These are phyloP conservation scores for Pleurozium schreberi DNA, from an alignment of 225 moss, liverwort and hornwort genomes.

Conservation along the genomic window DNA sequence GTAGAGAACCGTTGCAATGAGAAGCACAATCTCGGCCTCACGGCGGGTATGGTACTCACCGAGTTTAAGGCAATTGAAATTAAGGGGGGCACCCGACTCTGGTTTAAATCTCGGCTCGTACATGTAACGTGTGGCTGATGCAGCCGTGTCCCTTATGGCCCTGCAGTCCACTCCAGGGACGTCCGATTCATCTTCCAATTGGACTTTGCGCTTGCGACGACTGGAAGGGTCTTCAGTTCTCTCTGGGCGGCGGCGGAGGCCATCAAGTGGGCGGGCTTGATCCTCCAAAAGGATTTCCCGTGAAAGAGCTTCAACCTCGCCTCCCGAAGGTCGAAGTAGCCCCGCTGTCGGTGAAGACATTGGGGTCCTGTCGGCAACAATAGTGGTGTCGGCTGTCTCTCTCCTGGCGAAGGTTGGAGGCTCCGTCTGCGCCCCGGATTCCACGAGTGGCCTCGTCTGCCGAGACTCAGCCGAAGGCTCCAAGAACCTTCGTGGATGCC, in stretches of 20 bases:
- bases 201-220: too few relatives aligned
- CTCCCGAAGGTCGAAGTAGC: background rate
- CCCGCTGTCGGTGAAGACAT: background rate
- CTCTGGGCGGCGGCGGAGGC: too few relatives aligned
- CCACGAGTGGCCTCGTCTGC: too few relatives aligned
- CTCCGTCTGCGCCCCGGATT: background rate
- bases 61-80: background rate
- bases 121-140: background rate
- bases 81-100: background rate
- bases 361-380: background rate
- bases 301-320: background rate
- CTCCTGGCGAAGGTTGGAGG: background rate
- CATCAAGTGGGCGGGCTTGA: too few relatives aligned
- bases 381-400: background rate
- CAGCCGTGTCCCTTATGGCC: background rate
- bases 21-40: background rate
- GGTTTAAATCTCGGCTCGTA: slow-evolving; percentile 7
- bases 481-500: background rate
- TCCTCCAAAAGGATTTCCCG: too few relatives aligned
- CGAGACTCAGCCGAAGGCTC: background rate
- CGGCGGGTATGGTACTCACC: background rate
- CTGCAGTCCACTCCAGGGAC: background rate
- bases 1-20: background rate
- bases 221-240: too few relatives aligned
- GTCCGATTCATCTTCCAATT: background rate